These are phyloP conservation scores for Fragilaria crotonensis DNA, from an alignment of 108 stramenopile species.

Conservation along the genomic window DNA sequence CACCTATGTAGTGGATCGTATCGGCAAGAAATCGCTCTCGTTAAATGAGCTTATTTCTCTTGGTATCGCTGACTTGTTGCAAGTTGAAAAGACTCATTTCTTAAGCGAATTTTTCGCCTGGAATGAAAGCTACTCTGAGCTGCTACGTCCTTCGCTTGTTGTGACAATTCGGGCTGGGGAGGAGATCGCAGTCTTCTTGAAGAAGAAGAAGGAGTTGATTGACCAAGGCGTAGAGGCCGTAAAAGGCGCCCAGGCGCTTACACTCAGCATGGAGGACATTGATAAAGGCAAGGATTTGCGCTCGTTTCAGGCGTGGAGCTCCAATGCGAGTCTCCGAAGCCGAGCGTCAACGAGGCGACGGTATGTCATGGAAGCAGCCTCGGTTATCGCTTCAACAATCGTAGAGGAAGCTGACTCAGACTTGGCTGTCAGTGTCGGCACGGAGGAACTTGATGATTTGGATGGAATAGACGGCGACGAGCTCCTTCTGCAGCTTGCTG, in stretches of 20 bases:
- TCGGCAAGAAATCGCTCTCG: background rate
- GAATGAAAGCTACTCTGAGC: conserved; percentile 28
- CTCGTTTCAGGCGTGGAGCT: conserved; percentile 51
- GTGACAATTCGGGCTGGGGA: background rate
- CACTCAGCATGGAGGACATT: conserved; percentile 39
- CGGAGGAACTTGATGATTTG: conserved; percentile 25
- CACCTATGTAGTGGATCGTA: background rate
- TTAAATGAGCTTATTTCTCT: conserved; percentile 14
- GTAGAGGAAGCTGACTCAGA: conserved; percentile 11
- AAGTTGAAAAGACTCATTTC: conserved; percentile 13
- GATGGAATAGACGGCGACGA: conserved; percentile 33
- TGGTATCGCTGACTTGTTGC: background rate
- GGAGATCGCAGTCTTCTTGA: background rate
- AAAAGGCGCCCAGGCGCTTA: conserved; percentile 37
- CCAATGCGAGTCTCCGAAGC: conserved; percentile 51
- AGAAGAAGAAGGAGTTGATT: conserved; percentile 19
- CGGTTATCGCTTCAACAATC: background rate
- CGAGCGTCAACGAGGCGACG: conserved; percentile 50
- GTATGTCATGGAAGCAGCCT: conserved; percentile 23
- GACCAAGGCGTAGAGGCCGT: conserved; percentile 49
- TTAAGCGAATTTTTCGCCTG: conserved; percentile 44
- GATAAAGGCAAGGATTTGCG: conserved; percentile 51
- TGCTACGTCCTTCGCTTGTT: conserved; percentile 10
- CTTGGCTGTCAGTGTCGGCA: conserved; percentile 10
- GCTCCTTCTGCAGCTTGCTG: conserved; percentile 61